Conservation (phyloP, 2,329 filamentous ascomycete genomes). For the Trichoderma atroviride region DNA sequence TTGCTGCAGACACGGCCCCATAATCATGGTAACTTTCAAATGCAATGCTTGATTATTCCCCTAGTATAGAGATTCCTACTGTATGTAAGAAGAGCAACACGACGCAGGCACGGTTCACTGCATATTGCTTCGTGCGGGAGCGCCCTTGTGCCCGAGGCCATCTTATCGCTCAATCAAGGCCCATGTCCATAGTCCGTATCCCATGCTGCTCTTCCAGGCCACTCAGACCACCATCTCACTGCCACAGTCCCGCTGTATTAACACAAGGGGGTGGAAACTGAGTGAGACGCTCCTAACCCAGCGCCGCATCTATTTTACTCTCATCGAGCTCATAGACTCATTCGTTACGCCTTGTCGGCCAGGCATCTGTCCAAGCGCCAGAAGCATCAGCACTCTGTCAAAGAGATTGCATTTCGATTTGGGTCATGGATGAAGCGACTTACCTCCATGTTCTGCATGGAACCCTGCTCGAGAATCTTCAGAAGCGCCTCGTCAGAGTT, state of each 20-base stretch:
- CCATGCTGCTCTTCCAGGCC: neutral
- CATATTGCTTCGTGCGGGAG: neutral
- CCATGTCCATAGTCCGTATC: neutral
- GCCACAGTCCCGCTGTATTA: constrained; percentile 1
- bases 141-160: neutral
- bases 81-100: constrained; percentile 21
- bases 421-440: constrained; percentile 28
- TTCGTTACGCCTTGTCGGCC: constrained; percentile 58
- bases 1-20: neutral
- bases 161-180: constrained; percentile 19
- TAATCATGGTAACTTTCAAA: neutral
- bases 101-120: constrained; percentile 1
- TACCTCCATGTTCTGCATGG: constrained; percentile 63
- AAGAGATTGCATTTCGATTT: neutral
- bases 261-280: neutral
- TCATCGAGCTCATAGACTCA: constrained; percentile 52
- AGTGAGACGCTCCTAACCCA: neutral
- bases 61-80: constrained; percentile 20
- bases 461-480: constrained; percentile 78
- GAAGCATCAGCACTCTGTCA: constrained; percentile 15
- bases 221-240: constrained; percentile 6
- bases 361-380: constrained; percentile 46
- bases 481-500: constrained; percentile 79
- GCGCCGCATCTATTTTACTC: constrained; percentile 42
- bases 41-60: constrained; percentile 25